Percentiles rank a stretch among this genome's conserved stretches.
phyloP scores from a whole-genome alignment of 148 eudicot species.

The Fallopia convolvulus region DNA sequence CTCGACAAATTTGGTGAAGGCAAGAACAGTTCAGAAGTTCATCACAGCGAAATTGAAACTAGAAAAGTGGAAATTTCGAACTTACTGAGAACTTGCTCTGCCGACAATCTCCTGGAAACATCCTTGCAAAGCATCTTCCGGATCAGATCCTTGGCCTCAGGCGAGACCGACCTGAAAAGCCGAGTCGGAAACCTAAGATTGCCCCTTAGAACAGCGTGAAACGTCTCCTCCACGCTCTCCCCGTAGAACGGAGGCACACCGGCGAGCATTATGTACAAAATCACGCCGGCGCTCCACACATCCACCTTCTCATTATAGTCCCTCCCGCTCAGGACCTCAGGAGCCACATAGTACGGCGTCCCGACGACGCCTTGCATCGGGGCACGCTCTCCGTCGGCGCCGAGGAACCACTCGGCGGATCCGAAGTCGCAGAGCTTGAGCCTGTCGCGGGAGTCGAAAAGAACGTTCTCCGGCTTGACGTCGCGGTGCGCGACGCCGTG shows the following conservation, averaged over 20 bases:
- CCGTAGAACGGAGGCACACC: conserved; percentile 58
- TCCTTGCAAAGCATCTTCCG: conserved; percentile 64
- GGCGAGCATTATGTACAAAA: conserved; percentile 50
- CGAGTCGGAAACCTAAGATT: conserved; percentile 53
- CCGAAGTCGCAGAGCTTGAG: conserved; percentile 55
- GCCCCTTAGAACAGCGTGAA: conserved; percentile 43
- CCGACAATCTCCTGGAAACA: conserved; percentile 38
- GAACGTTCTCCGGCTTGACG: conserved; percentile 53
- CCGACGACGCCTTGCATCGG: conserved; percentile 54
- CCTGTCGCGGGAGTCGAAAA: conserved; percentile 37
- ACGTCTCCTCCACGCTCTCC: conserved; percentile 36
- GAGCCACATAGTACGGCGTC: conserved; percentile 74
- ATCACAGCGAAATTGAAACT: not conserved
- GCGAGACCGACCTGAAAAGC: conserved; percentile 41
- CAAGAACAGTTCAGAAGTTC: not conserved
- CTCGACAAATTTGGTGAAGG: not conserved
- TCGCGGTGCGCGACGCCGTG: conserved; percentile 50
- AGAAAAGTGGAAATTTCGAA: not conserved
- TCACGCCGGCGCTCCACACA: conserved; percentile 64
- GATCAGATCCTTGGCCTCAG: conserved; percentile 49
- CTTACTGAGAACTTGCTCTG: conserved; percentile 56
- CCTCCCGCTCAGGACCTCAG: conserved; percentile 50
- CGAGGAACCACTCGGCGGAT: conserved; percentile 44
- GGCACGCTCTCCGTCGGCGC: conserved; percentile 14
- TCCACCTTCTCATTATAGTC: conserved; percentile 53